These are phyloP conservation scores for Metschnikowia aberdeeniae DNA, from an alignment of 805 yeast genomes.

Conservation along the genomic window DNA sequence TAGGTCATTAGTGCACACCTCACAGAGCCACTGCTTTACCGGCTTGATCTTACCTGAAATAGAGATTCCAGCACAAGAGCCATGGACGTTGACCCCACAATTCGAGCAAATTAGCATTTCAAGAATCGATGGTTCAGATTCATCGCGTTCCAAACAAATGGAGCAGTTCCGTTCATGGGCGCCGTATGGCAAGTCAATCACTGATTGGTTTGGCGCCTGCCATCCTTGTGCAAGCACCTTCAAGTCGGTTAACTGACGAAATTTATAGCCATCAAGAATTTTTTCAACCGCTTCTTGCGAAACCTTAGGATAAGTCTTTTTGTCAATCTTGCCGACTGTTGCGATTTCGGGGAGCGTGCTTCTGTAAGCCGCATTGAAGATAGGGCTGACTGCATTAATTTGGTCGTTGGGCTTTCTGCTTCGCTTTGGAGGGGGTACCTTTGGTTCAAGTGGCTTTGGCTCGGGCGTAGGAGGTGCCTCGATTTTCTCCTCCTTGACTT, in stretches of 20 bases:
- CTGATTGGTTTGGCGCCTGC: conserved; percentile 13
- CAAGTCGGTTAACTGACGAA: conserved; percentile 27
- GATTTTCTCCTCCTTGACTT: not conserved
- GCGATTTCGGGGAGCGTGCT: conserved; percentile 11
- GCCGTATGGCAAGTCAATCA: conserved; percentile 12
- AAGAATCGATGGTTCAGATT: conserved; percentile 18
- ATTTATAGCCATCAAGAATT: conserved; percentile 17
- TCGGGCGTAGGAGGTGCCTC: not conserved
- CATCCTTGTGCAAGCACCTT: conserved; percentile 12
- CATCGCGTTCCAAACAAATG: conserved; percentile 48
- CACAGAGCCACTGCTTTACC: conserved; percentile 67
- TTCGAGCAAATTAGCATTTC: conserved; percentile 52
- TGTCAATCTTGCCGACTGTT: conserved; percentile 16
- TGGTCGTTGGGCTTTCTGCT: conserved; percentile 13
- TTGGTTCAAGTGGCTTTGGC: not conserved
- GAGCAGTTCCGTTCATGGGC: conserved; percentile 39
- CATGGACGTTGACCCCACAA: conserved; percentile 71
- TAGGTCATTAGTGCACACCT: conserved; percentile 67
- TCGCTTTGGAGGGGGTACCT: conserved; percentile 6
- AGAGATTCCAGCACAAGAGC: conserved; percentile 58
- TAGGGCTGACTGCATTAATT: conserved; percentile 15
- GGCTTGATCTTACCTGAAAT: conserved; percentile 21
- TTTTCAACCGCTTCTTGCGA: conserved; percentile 13
- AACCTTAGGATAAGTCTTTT: conserved; percentile 16
- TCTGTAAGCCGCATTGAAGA: conserved; percentile 21